A percentile compares a stretch with the other conserved stretches of the same genome.
Evolutionary conservation across 2,329 filamentous ascomycete species (phyloP).

Genomic region (Lecanoromycetidae sp.): DNA sequence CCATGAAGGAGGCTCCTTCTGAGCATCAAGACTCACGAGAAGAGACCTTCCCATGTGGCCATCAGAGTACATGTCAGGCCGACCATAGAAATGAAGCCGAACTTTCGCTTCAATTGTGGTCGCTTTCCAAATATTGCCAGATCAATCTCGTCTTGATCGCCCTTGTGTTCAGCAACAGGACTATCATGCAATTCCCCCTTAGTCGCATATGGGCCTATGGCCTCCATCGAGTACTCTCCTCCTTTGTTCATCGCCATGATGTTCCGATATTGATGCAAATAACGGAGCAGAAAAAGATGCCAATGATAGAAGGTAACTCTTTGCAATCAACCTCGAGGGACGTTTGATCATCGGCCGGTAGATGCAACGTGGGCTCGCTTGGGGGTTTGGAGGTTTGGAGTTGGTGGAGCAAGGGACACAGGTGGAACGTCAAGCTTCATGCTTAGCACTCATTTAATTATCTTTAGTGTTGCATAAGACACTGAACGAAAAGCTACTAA

Average conservation of each 20-base stretch:
- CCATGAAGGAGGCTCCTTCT: background rate
- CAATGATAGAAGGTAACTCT: no score
- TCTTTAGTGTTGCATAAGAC: no score
- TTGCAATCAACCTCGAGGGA: no score
- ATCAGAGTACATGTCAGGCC: constrained; percentile 29
- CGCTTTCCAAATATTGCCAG: constrained; percentile 1
- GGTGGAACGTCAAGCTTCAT: no score
- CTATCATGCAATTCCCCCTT: background rate
- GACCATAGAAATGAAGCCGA: constrained; percentile 27
- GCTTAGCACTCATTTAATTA: no score
- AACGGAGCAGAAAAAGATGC: no score
- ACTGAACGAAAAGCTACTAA: no score
- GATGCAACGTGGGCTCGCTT: no score
- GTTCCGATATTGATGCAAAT: no score
- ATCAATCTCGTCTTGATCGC: constrained; percentile 1
- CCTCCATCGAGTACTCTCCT: background rate
- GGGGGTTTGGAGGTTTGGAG: no score
- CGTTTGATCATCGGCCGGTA: no score
- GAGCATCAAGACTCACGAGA: background rate
- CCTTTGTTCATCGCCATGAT: background rate
- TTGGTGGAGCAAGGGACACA: no score
- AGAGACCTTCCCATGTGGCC: constrained; percentile 27
- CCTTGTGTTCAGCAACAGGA: background rate
- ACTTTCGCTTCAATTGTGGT: constrained; percentile 18
- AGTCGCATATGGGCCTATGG: background rate